A percentile compares a stretch with the other conserved stretches of the same genome.
Conservation (phyloP, 2,329 filamentous ascomycete species). For the Pseudogymnoascus sp. region DNA sequence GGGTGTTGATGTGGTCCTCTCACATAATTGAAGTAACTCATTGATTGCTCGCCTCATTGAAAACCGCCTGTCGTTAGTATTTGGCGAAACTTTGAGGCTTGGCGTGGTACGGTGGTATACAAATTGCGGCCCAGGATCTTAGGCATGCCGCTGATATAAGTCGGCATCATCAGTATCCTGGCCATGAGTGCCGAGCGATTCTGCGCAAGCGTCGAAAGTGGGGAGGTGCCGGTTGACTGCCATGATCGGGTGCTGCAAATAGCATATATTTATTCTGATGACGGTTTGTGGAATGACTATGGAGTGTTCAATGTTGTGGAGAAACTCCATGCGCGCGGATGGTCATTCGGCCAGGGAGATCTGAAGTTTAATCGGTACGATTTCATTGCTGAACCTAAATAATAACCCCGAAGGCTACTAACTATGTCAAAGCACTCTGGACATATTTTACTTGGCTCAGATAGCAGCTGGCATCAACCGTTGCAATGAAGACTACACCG, state of each 20-base stretch:
- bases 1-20: too few relatives aligned
- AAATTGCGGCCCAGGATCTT: neutral
- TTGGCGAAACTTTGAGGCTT: slow-evolving; percentile 15
- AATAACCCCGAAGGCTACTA: neutral
- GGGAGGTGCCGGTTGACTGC: neutral
- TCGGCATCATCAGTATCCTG: neutral
- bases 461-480: neutral
- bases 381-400: neutral
- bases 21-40: too few relatives aligned
- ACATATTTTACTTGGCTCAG: neutral
- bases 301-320: neutral
- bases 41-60: too few relatives aligned
- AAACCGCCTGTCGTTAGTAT: neutral
- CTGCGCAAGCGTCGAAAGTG: neutral
- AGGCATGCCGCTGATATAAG: neutral
- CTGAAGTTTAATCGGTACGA: neutral
- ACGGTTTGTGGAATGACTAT: neutral
- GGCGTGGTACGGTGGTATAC: neutral
- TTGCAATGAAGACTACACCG: too few relatives aligned
- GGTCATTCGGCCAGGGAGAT: neutral
- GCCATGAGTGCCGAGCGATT: neutral
- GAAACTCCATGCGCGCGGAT: neutral
- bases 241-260: neutral
- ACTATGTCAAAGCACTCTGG: neutral
- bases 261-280: neutral